Conservation (phyloP, 1,284 basidiomycete genomes). For the Apiotrichum laibachii region DNA sequence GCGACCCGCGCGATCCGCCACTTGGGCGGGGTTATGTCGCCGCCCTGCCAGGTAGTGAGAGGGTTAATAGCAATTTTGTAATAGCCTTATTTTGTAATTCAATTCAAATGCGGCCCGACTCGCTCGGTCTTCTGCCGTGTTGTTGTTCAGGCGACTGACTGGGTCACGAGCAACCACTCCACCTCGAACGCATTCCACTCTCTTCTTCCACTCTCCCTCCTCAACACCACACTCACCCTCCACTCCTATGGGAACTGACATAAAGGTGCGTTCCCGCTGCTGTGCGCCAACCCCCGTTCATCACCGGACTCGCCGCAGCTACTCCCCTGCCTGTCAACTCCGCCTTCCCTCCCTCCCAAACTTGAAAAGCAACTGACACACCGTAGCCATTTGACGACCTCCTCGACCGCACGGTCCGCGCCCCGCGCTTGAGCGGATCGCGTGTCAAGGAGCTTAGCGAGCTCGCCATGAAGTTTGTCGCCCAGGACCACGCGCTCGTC, state of each 20-base stretch:
- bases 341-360: too few species aligned
- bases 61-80: not conserved
- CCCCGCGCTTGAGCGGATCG: conserved; percentile 76
- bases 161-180: conserved; percentile 6
- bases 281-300: too few species aligned
- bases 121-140: too few species aligned
- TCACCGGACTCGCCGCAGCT: too few species aligned
- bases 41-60: not conserved
- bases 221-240: not conserved
- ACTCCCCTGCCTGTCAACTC: too few species aligned
- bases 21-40: not conserved
- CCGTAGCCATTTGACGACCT: conserved; percentile 70
- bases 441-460: conserved; percentile 74
- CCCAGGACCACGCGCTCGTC: conserved; percentile 79
- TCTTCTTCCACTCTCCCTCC: not conserved
- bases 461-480: conserved; percentile 67
- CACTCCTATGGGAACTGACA: conserved; percentile 21
- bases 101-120: too few species aligned
- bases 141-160: too few species aligned
- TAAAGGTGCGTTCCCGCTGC: conserved; percentile 22
- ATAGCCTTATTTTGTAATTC: too few species aligned
- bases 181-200: not conserved
- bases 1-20: not conserved
- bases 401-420: conserved; percentile 72
- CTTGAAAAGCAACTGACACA: conserved; percentile 11